Evolutionary conservation across 2,329 filamentous ascomycete species (phyloP).

Genomic region (Penicillium decumbens): DNA sequence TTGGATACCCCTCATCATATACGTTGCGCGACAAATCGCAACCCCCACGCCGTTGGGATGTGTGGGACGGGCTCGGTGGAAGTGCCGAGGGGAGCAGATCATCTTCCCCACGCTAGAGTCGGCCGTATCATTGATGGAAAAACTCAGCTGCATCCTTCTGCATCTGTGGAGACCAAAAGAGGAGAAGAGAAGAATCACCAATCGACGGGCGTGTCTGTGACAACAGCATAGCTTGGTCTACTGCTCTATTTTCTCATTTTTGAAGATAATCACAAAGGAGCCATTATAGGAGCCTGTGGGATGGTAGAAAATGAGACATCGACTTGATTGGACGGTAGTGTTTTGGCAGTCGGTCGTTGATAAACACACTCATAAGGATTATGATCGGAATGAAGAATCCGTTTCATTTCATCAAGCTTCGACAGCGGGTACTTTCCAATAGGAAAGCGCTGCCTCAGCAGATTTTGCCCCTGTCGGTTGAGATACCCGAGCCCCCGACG

Average conservation of each 20-base stretch:
- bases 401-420: too few relatives aligned
- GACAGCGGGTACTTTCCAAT: too few relatives aligned
- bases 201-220: too few relatives aligned
- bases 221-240: not conserved
- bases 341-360: constrained; percentile 21
- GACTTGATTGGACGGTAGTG: constrained; percentile 20
- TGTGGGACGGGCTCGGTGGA: constrained; percentile 12
- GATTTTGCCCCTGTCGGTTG: too few relatives aligned
- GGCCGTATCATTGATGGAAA: constrained; percentile 15
- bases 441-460: too few relatives aligned
- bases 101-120: constrained; percentile 5
- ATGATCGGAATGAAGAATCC: too few relatives aligned
- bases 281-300: constrained; percentile 29
- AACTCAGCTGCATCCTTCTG: not conserved
- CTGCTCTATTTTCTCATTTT: too few relatives aligned
- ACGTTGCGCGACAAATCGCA: not conserved
- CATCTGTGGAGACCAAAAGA: not conserved
- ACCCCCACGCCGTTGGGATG: constrained; percentile 1
- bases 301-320: constrained; percentile 15
- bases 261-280: constrained; percentile 27
- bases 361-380: too few relatives aligned
- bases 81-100: constrained; percentile 9
- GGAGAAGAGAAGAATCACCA: not conserved
- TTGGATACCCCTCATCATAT: not conserved
- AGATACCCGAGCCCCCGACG: constrained; percentile 5